These are phyloP conservation scores for Salinomyces thailandicus DNA, from an alignment of 2,329 filamentous ascomycete species.

Conservation along the genomic window DNA sequence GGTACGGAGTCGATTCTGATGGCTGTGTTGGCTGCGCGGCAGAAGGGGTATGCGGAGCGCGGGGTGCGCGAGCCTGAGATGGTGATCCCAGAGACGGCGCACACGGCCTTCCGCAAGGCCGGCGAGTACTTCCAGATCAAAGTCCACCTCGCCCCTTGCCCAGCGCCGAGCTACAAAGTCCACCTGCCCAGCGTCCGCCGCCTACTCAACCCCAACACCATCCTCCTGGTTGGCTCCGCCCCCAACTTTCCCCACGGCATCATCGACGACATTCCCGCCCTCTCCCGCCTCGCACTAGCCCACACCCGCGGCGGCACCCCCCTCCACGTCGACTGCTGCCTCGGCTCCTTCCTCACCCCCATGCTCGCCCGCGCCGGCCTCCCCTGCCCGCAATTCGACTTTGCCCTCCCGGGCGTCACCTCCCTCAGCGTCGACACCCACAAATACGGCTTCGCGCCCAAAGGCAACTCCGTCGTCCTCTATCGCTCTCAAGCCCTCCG, in stretches of 20 bases:
- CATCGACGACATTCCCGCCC: conserved; percentile 80
- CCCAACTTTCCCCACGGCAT: conserved; percentile 98
- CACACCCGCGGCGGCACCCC: conserved; percentile 75
- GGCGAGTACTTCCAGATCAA: conserved; percentile 96
- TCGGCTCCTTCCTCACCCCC: conserved; percentile 89
- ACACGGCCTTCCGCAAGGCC: conserved; percentile 94
- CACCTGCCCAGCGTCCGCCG: conserved; percentile 66
- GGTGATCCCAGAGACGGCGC: conserved; percentile 89
- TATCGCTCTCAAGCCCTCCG: conserved; percentile 74
- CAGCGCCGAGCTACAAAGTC: conserved; percentile 75
- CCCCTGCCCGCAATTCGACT: conserved; percentile 80
- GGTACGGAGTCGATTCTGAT: conserved; percentile 96
- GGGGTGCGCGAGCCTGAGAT: conserved; percentile 91
- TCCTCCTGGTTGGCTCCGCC: conserved; percentile 85
- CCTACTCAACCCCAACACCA: conserved; percentile 86
- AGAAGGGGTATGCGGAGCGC: conserved; percentile 77
- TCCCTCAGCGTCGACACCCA: conserved; percentile 95
- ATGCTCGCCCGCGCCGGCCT: conserved; percentile 91
- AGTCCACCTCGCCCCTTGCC: conserved; percentile 76
- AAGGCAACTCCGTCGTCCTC: conserved; percentile 87
- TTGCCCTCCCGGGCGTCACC: conserved; percentile 85
- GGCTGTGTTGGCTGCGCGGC: conserved; percentile 81
- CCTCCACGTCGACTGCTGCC: conserved; percentile 93
- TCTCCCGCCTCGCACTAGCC: conserved; percentile 72
- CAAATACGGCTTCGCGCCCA: conserved; percentile 97